Base-by-base conservation (phyloP, 169 alveolate genomes). In the Plasmodium sp. region DNA sequence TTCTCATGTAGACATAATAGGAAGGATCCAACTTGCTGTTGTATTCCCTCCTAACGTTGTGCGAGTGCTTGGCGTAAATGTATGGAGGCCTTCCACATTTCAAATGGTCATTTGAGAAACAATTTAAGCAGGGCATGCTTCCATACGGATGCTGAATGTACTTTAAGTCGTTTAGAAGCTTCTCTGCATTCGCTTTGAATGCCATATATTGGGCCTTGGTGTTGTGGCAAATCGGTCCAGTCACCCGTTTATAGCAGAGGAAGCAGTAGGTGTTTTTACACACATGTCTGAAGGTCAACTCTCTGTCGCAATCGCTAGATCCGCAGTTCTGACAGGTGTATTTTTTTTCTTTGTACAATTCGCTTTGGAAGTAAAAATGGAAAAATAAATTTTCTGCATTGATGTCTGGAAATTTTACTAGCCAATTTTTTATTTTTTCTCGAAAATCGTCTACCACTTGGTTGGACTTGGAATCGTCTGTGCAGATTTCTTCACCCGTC, bases 61-160 rank as follows among this genome's bases (percentile, higher is more conserved):
- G 54, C 4, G 92, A 10, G 34, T 90, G 34, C 51, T 62, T 67
- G n/a, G 84, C 91, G 54, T 43, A 62, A 43, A 80, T 33, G 39
- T 80, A 81, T 36, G 94, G 94, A 58, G 94, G 94, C 7, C 14
- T 80, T 62, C 94, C 94, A 90, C 94, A 90, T 67, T 62, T 90
- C 18, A 39, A 27, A 81, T 90, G 94, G 18, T 80, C 80, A 41
- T 67, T 81, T 9, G 82, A 75, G 10, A 90, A 39, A 67, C 94
- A 90, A 12, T 67, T 81, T 41, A 90, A 90, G 82, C 94, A 90
- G 2, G 94, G 27, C 9, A 81, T 54, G 62, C 71, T 31, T 27
- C 22, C 81, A 27, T 62, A 62, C 22, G 94, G 91, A 90, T 41
- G 45, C 1, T 62, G 43, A 9, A 90, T 39, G 48, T 41, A 4